Conservation (phyloP, 306 rosid genomes). For the Hylodesmum podocarpum region DNA sequence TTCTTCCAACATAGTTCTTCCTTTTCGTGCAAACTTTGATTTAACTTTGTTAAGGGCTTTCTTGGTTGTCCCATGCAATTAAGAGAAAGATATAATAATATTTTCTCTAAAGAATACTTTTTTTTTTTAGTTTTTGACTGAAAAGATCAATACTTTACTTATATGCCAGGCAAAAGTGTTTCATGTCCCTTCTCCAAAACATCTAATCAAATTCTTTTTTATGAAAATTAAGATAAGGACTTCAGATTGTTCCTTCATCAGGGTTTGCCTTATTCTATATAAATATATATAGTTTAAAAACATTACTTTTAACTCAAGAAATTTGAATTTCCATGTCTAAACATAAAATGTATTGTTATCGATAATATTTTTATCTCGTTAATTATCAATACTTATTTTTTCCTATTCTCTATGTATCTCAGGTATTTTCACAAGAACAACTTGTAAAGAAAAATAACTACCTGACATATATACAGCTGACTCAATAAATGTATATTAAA, state of each 20-base stretch:
- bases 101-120: constrained; percentile 27
- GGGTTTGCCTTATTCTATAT: constrained; percentile 25
- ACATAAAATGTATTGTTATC: no score
- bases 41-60: background rate
- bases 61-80: constrained; percentile 5
- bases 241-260: background rate
- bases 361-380: no score
- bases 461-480: no score
- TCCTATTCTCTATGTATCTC: no score
- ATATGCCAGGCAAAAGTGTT: constrained; percentile 3
- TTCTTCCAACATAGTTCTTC: constrained; percentile 27
- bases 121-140: no score
- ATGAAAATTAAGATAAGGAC: constrained; percentile 2
- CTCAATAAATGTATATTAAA: no score
- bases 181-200: background rate
- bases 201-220: constrained; percentile 7
- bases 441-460: no score
- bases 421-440: no score
- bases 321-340: no score
- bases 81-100: background rate
- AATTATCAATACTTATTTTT: no score
- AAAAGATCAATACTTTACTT: no score
- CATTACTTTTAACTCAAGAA: no score
- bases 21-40: constrained; percentile 36
- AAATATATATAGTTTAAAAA: background rate